Percentiles rank a stretch among this genome's conserved stretches.
Evolutionary conservation across 2,329 filamentous ascomycete species (phyloP).

Genomic region (Neofusicoccum kwambonambiense): DNA sequence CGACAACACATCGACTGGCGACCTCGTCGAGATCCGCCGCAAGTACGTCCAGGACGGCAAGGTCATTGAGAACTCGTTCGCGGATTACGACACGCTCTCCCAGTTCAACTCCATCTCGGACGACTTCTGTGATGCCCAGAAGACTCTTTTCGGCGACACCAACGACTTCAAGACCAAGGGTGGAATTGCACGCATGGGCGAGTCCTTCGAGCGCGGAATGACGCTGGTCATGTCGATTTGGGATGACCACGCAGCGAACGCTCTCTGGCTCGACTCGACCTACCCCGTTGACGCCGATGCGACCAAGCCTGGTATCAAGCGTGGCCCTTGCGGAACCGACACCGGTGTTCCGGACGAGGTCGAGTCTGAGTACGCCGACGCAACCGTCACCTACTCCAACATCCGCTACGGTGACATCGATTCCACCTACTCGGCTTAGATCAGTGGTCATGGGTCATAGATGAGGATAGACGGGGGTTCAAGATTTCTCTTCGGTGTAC

Average conservation of each 20-base stretch:
- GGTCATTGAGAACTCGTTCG: slow-evolving; percentile 46
- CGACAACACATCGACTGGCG: slow-evolving; percentile 25
- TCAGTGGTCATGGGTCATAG: background rate
- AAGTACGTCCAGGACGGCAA: slow-evolving; percentile 53
- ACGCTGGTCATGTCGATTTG: slow-evolving; percentile 53
- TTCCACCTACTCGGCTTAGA: slow-evolving; percentile 33
- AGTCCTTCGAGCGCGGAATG: slow-evolving; percentile 58
- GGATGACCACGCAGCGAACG: slow-evolving; percentile 66
- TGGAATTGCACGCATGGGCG: slow-evolving; percentile 56
- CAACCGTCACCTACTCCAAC: slow-evolving; percentile 40
- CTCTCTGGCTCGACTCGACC: slow-evolving; percentile 72
- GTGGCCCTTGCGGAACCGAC: slow-evolving; percentile 38
- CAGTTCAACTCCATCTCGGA: slow-evolving; percentile 55
- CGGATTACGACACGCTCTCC: slow-evolving; percentile 46
- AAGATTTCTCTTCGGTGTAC: background rate
- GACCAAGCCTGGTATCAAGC: slow-evolving; percentile 32
- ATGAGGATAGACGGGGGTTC: background rate
- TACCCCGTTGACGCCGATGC: slow-evolving; percentile 52
- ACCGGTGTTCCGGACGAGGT: slow-evolving; percentile 38
- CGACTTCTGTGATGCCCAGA: slow-evolving; percentile 57
- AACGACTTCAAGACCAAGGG: slow-evolving; percentile 55
- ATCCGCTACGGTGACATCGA: slow-evolving; percentile 42
- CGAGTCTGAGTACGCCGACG: slow-evolving; percentile 34
- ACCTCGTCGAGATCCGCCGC: slow-evolving; percentile 47
- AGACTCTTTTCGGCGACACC: slow-evolving; percentile 56